Base-by-base conservation (phyloP, 2,329 filamentous ascomycete genomes). In the Parastagonospora nodorum region DNA sequence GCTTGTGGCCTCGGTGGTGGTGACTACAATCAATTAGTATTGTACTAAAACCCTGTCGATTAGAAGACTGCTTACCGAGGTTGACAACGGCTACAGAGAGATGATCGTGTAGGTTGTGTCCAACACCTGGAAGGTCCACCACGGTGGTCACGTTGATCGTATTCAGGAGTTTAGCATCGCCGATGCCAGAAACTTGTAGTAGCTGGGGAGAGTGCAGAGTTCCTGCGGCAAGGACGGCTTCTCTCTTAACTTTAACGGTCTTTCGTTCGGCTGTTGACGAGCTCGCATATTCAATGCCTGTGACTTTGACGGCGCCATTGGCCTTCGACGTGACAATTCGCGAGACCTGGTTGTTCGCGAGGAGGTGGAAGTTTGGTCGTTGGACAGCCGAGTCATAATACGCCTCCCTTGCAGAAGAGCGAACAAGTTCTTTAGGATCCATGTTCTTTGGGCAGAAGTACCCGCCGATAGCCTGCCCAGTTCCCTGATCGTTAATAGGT, bases 71-170 rank as follows among this genome's bases (percentile, higher is more conserved):
- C n/a, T 45, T 55, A 44, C 48, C 51, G 19, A 41, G 49, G 38
- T 42, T 43, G 7, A 19, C n/a, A 9, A 10, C 36, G 8, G 45
- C 30, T 28, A 56, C 45, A 11, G 51, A 19, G 7, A 47, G 43
- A 42, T 69, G 66, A 45, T 72, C 69, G 48, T 72, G 69, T 11
- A 73, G 64, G 31, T 70, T 69, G 10, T 58, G 53, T 6, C 69
- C 68, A 4, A 72, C 69, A 9, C 58, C 50, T 1, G 64, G 63
- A 0, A 71, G 42, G 19, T 66, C 48, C 4, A 67, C 53, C 37
- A 57, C 61, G 5, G 58, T 46, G 8, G 47, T 12, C 12, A 72
- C 64, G 2, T 53, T 59, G 11, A 58, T 51, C 16, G 42, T 40
- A 8, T 59, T 41, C 2, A 70, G 54, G 1, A 68, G 45, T n/a